phyloP scores from a whole-genome alignment of 257 asterid species.

The Mentha longifolia region DNA sequence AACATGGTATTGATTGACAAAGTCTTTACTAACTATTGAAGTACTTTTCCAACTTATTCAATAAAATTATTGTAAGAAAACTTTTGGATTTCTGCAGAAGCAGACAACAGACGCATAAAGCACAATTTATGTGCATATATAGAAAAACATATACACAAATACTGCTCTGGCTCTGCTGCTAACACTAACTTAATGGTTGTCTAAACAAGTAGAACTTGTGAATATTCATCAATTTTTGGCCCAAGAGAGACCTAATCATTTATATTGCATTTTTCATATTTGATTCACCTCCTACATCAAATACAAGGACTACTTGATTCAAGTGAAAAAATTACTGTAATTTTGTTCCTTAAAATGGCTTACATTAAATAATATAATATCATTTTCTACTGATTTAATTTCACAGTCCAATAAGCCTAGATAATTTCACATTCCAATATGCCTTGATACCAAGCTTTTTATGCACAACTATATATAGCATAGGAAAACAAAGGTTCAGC shows the following conservation, averaged over 20 bases:
- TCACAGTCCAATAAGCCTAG: slow-evolving; percentile 21
- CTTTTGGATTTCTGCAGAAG: background rate
- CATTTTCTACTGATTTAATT: background rate
- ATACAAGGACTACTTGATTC: slow-evolving; percentile 10
- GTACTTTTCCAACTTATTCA: background rate
- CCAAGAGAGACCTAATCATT: slow-evolving; percentile 1
- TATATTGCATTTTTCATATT: background rate
- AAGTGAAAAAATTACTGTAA: background rate
- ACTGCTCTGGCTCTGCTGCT: background rate
- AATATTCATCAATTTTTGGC: background rate
- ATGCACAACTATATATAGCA: slow-evolving; percentile 3
- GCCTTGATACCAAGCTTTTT: background rate
- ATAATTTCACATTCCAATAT: slow-evolving; percentile 20
- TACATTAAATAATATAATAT: background rate
- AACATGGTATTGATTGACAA: background rate
- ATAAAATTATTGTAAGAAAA: background rate
- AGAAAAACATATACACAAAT: background rate
- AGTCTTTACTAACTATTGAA: slow-evolving; percentile 1
- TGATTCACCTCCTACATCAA: slow-evolving; percentile 6
- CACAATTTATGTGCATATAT: slow-evolving; percentile 6
- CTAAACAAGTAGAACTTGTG: background rate
- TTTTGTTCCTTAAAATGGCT: slow-evolving; percentile 9
- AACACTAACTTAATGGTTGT: background rate
- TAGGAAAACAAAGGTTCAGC: background rate
- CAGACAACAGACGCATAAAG: background rate